Evolutionary conservation across 2,329 filamentous ascomycete species (phyloP).

Genomic region (Neonectria ditissima): DNA sequence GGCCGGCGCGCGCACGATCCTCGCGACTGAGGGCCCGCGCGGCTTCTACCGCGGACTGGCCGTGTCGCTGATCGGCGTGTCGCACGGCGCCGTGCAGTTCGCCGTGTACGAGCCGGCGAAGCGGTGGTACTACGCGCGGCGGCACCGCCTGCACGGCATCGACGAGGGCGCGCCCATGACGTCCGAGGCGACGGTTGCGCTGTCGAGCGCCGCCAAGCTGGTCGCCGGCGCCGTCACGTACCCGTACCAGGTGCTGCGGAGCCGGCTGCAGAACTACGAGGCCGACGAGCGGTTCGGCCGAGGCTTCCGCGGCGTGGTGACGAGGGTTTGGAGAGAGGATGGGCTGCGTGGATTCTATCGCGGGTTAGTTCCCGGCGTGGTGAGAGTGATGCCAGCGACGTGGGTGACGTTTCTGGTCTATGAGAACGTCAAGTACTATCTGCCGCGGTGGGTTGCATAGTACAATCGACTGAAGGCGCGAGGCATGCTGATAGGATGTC

Average conservation of each 20-base stretch:
- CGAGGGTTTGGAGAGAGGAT: slow-evolving; percentile 82
- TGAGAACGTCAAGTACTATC: slow-evolving; percentile 86
- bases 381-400: slow-evolving; percentile 91
- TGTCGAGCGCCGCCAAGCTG: slow-evolving; percentile 86
- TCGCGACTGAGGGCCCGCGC: slow-evolving; percentile 75
- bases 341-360: slow-evolving; percentile 90
- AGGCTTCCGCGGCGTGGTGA: slow-evolving; percentile 76
- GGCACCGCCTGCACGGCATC: slow-evolving; percentile 37
- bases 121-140: slow-evolving; percentile 65
- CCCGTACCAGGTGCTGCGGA: slow-evolving; percentile 92
- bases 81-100: slow-evolving; percentile 95
- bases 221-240: slow-evolving; percentile 92
- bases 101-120: slow-evolving; percentile 87
- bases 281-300: slow-evolving; percentile 79
- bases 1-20: slow-evolving; percentile 76
- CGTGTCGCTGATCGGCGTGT: slow-evolving; percentile 86
- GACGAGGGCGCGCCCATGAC: slow-evolving; percentile 57
- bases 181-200: slow-evolving; percentile 81
- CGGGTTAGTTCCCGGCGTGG: slow-evolving; percentile 87
- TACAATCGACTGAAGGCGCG: slow-evolving; percentile 11
- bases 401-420: slow-evolving; percentile 98
- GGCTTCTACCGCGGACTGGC: slow-evolving; percentile 92
- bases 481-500: background rate
- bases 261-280: slow-evolving; percentile 89
- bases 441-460: slow-evolving; percentile 60